A percentile compares a stretch with the other conserved stretches of the same genome.
These are phyloP conservation scores for Plectranthus barbatus DNA, from an alignment of 257 asterid genomes.

Conservation along the genomic window DNA sequence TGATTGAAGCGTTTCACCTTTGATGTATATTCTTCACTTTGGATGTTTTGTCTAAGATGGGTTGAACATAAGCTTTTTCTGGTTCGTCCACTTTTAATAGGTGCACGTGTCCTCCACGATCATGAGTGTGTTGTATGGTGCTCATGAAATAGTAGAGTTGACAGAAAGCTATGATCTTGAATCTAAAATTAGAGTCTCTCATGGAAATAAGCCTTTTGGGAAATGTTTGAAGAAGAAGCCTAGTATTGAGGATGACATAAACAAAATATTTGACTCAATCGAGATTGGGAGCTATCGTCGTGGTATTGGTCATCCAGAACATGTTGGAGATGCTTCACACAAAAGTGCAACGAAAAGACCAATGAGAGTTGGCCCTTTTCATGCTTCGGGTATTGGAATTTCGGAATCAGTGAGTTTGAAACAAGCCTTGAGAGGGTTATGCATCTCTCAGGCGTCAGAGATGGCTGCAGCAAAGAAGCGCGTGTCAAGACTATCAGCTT, in stretches of 20 bases:
- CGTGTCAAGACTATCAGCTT: conserved; percentile 35
- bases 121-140: conserved; percentile 28
- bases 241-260: conserved; percentile 51
- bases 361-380: conserved; percentile 45
- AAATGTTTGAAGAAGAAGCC: conserved; percentile 28
- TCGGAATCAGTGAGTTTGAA: conserved; percentile 69
- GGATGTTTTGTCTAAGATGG: conserved; percentile 25
- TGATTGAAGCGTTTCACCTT: background rate
- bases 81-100: background rate
- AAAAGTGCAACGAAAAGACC: conserved; percentile 89
- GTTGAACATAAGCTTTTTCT: conserved; percentile 19
- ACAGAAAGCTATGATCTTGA: conserved; percentile 29
- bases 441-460: conserved; percentile 95
- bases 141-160: conserved; percentile 59
- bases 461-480: conserved; percentile 84
- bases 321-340: conserved; percentile 22
- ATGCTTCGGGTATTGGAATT: conserved; percentile 55
- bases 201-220: conserved; percentile 11
- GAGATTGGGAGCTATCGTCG: conserved; percentile 38
- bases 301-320: conserved; percentile 27
- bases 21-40: background rate
- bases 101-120: background rate
- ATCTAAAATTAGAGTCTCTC: conserved; percentile 14
- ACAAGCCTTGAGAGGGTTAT: conserved; percentile 89
- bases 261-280: conserved; percentile 68